These are phyloP conservation scores for Penicillium pulvis DNA, from an alignment of 495 filamentous ascomycete species.

Conservation along the genomic window DNA sequence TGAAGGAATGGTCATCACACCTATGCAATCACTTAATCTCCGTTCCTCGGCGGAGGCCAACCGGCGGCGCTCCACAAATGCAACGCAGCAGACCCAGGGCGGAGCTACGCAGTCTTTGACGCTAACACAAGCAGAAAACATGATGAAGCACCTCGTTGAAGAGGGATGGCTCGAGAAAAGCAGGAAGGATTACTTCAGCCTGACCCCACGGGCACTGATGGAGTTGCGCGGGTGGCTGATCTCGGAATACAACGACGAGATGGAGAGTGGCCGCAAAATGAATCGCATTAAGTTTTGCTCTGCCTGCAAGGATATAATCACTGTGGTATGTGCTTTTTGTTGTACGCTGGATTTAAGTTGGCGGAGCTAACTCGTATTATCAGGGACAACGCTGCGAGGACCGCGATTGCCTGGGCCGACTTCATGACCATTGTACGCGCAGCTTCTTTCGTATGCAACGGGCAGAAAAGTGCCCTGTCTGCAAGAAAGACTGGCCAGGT, in stretches of 20 bases:
- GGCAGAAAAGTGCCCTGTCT: conserved; percentile 70
- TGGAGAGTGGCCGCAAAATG: conserved; percentile 41
- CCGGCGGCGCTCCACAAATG: conserved; percentile 41
- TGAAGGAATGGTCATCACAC: conserved; percentile 78
- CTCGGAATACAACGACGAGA: conserved; percentile 82
- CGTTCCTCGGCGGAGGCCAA: conserved; percentile 31
- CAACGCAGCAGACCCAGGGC: conserved; percentile 39
- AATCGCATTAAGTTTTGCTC: conserved; percentile 82
- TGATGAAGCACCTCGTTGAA: conserved; percentile 67
- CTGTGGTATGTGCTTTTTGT: conserved; percentile 54
- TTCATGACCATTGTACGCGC: conserved; percentile 77
- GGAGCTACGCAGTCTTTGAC: conserved; percentile 61
- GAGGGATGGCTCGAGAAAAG: conserved; percentile 87
- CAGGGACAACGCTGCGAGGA: conserved; percentile 80
- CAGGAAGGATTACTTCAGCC: conserved; percentile 66
- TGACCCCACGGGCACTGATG: conserved; percentile 76
- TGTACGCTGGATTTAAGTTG: background rate
- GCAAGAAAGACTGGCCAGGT: conserved; percentile 71
- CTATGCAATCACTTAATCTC: conserved; percentile 68
- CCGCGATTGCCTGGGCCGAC: conserved; percentile 63
- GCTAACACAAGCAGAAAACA: conserved; percentile 71
- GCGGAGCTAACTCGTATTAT: conserved; percentile 8
- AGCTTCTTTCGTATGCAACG: conserved; percentile 69
- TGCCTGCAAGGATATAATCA: conserved; percentile 90
- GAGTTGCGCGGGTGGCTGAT: conserved; percentile 82